Evolutionary conservation across 2,329 filamentous ascomycete species (phyloP).

Genomic region (Didymella glomerata): DNA sequence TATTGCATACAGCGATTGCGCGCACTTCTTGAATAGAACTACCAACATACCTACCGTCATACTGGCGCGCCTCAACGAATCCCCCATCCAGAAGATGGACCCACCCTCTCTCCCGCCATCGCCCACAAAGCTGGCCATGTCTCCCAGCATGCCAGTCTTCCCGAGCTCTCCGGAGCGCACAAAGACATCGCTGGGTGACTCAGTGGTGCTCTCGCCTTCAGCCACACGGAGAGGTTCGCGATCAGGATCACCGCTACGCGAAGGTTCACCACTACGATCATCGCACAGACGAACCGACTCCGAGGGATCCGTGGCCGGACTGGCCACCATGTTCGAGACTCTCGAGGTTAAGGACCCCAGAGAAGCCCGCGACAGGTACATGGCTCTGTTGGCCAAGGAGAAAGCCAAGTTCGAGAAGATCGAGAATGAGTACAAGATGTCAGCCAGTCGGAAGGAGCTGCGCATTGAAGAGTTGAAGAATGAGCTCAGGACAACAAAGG

Average conservation of each 20-base stretch:
- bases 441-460: constrained; percentile 37
- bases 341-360: constrained; percentile 64
- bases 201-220: constrained; percentile 37
- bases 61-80: constrained; percentile 51
- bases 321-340: constrained; percentile 76
- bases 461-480: constrained; percentile 45
- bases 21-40: constrained; percentile 8
- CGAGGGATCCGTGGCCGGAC: constrained; percentile 51
- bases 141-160: constrained; percentile 67
- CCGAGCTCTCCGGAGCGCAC: constrained; percentile 69
- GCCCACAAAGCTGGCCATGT: constrained; percentile 61
- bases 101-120: constrained; percentile 47
- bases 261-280: constrained; percentile 32
- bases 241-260: constrained; percentile 53
- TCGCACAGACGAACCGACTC: constrained; percentile 49
- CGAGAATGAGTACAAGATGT: constrained; percentile 74
- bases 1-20: constrained; percentile 20
- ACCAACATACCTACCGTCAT: constrained; percentile 38
- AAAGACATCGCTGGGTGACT: constrained; percentile 44
- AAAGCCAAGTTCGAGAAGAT: constrained; percentile 52
- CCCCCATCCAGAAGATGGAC: constrained; percentile 44
- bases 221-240: constrained; percentile 18
- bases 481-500: constrained; percentile 33
- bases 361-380: constrained; percentile 55
- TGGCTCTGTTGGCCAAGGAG: constrained; percentile 55